Conservation (phyloP, 805 yeast species). For the Yarrowia alimentaria region DNA sequence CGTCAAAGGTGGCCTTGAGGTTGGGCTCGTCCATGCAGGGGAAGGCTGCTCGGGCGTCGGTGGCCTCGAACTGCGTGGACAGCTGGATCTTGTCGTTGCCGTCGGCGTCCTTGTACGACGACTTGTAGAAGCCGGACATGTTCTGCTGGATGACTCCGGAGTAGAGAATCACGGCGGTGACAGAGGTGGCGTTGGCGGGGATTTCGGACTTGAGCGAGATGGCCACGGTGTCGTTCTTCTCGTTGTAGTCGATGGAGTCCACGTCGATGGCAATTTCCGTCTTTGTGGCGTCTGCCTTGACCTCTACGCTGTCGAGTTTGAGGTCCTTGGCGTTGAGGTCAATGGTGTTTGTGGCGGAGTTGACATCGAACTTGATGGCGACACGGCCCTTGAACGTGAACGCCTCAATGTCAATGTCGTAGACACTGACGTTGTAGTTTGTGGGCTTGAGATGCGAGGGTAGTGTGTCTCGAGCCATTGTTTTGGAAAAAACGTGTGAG, state of each 20-base stretch:
- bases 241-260: constrained; percentile 41
- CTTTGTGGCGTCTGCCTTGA: constrained; percentile 33
- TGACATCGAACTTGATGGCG: constrained; percentile 47
- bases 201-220: constrained; percentile 48
- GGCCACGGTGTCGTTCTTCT: constrained; percentile 58
- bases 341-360: constrained; percentile 48
- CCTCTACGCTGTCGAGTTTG: constrained; percentile 47
- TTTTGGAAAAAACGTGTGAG: too few relatives aligned
- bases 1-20: constrained; percentile 68
- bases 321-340: constrained; percentile 57
- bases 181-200: constrained; percentile 40
- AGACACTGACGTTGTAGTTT: constrained; percentile 64
- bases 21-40: constrained; percentile 86
- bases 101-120: constrained; percentile 55
- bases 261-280: constrained; percentile 36
- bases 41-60: constrained; percentile 83
- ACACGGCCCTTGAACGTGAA: constrained; percentile 42
- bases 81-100: constrained; percentile 70
- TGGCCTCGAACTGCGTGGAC: constrained; percentile 83
- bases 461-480: constrained; percentile 45
- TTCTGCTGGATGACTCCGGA: constrained; percentile 67
- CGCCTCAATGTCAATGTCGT: constrained; percentile 53
- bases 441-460: constrained; percentile 69
- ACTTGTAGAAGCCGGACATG: constrained; percentile 81
- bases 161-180: constrained; percentile 51